Evolutionary conservation across 345 rosid genomes (phyloP), one percentile per base, ranked within the genome.

Genomic region (Populus ilicifolia): DNA sequence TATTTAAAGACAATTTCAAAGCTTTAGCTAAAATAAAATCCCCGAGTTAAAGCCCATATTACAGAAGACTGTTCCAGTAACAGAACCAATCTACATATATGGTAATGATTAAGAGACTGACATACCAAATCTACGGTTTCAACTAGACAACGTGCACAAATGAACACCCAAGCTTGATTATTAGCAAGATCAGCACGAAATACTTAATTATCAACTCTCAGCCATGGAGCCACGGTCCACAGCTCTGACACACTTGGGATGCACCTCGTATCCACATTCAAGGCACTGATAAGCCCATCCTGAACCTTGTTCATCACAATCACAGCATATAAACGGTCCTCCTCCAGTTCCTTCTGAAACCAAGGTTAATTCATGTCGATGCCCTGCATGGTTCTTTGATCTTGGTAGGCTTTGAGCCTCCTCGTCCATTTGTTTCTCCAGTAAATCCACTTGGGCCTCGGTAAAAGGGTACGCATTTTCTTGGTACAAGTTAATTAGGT

Each of bases 261-360:
- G 93, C 72, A 90, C 87, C 85, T 90, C 91, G n/a, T 88, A 90
- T 12, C 93, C 93, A 68, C 93, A 90, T 65, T 86, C 89, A 27
- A 90, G 78, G 59, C 93, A 88, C 71, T 86, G 91, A 79, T 90
- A 90, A 48, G 89, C 91, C 93, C 93, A 90, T 20, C 89, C 88
- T 2, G 73, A 81, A 13, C 91, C 93, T 67, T 90, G 93, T 63
- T 90, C 93, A 12, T 88, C 88, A 36, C 93, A 88, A 44, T 84
- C 86, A 39, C 93, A 90, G 56, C 93, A 90, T 64, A 90, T 90
- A 56, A 80, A 90, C 0, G 90, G 90, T 1, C 93, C 91, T 2
- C 91, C 93, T 3, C 93, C 90, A 0, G 75, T 83, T 33, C 89
- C 85, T 33, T 86, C 88, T 2, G 93, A 88, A 17, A 88, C 91